Base-by-base conservation (phyloP, 2,329 filamentous ascomycete genomes). In the Cryphonectria nitschkei region DNA sequence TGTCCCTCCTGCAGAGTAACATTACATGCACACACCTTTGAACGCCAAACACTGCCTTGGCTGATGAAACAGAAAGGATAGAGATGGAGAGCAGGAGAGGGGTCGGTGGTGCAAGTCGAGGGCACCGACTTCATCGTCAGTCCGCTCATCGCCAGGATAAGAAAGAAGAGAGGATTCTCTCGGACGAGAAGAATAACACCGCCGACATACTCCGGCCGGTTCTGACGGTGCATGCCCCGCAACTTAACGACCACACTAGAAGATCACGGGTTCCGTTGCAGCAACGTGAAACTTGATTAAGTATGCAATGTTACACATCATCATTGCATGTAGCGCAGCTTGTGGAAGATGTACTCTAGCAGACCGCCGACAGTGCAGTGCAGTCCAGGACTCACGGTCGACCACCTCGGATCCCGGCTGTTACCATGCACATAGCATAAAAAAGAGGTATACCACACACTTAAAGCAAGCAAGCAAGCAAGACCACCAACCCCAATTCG, bases 241-340 rank as follows among this genome's bases (percentile, higher is more conserved):
- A 58, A 32, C 54, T 32, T 32, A 29, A 29, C 54, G 32, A 6
- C 13, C 29, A 58, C 16, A 19, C 13, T 34, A 1, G 7, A 34
- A 58, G 54, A 58, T 32, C 54, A 34, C 29, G 26, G 26, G 26
- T 19, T 58, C 14, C 13, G 13, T 19, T 32, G 54, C 26, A 58
- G 54, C 13, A 32, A 32, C 1, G 54, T 58, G 54, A 58, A 58
- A 58, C 54, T 16, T 32, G 54, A 58, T 32, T 5, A 50, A 50
- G 16, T 46, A 56, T 56, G 52, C 54, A 58, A 32, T 58, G 54
- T 14, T 58, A 58, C 54, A 34, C 54, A 58, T 58, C 26, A 58
- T 19, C 29, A 50, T n/a, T n/a, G 46, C 46, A n/a, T 50, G 46
- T 13, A 29, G 26, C 7, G 54, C 26, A 32, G 54, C 29, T 32